Conservation (phyloP, 139 green algal genomes). For the Gonium pectorale region DNA sequence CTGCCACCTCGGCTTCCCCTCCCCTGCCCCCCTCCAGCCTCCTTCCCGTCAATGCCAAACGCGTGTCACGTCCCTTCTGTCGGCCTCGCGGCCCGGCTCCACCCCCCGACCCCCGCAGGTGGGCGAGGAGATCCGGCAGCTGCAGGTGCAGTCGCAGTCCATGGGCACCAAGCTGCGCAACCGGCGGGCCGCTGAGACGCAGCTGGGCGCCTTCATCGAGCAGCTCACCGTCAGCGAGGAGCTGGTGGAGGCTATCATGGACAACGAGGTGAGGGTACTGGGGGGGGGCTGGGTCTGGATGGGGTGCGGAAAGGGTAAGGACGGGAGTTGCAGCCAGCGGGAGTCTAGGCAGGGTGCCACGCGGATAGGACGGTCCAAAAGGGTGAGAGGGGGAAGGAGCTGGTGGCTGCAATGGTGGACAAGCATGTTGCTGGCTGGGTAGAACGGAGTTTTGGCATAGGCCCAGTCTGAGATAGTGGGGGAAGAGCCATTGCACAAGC, state of each 20-base stretch:
- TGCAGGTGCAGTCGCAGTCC: conserved; percentile 86
- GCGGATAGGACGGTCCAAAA: no score
- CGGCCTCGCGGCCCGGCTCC: no score
- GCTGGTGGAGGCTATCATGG: conserved; percentile 87
- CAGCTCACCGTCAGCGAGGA: conserved; percentile 83
- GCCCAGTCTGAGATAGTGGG: no score
- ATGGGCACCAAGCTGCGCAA: conserved; percentile 94
- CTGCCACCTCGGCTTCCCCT: no score
- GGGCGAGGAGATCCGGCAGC: conserved; percentile 82
- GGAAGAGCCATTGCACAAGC: no score
- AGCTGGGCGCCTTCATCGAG: conserved; percentile 89
- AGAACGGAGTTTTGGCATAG: no score
- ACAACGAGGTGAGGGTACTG: conserved; percentile 69
- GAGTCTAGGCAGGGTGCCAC: no score
- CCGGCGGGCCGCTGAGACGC: conserved; percentile 74
- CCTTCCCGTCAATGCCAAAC: background rate
- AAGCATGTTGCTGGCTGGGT: no score
- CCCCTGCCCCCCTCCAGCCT: background rate
- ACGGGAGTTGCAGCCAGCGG: no score
- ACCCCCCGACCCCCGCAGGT: conserved; percentile 41
- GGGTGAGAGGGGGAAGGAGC: no score
- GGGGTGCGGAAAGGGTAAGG: background rate
- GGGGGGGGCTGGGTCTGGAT: background rate
- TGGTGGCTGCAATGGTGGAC: no score
- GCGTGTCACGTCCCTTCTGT: no score